Evolutionary conservation across 768 basidiomycete species (phyloP), one percentile per base, ranked within the genome.

Genomic region (Collybiopsis luxurians): DNA sequence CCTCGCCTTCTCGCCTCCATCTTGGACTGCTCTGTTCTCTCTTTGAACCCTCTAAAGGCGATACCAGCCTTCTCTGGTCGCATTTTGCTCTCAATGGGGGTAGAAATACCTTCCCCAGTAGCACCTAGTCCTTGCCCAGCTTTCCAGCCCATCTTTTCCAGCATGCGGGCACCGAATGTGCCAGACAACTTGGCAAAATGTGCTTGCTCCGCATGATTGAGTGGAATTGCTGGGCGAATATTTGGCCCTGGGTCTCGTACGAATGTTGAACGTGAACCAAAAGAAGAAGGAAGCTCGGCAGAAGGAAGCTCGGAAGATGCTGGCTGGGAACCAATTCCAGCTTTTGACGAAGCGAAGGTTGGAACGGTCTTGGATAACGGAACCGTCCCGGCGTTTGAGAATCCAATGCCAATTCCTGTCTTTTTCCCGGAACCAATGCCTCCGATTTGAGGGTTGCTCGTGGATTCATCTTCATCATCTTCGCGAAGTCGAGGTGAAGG

Each of bases 131-230:
- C 94, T 2, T 79, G 78, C 3, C 87, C 96, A 0, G 87, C 75
- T 66, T 86, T 78, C 96, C 97, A 99, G 7, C 97, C 97, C 89
- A 95, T 95, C 75, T 95, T 98, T 28, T 83, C 83, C 23, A 99
- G 82, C 83, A 98, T 85, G 56, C 87, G 87, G 19, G 95, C 90
- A 62, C 95, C 96, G 59, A 93, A 87, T 0, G 89, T 79, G 15
- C 84, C 80, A 40, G 82, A 77, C 12, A 98, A 78, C 63, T 89
- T 91, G 60, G 74, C 78, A 69, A 99, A 96, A 67, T 98, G 95
- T n/a, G 79, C 76, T 57, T 79, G 75, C 63, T 98, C 95, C 17
- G 77, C 64, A 1, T 83, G 72, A 19, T 81, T 82, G 19, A 97
- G 79, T 3, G 78, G 75, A 2, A 78, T 74, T 2, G 76, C 73